These are phyloP conservation scores for Euphorbia peplus DNA, from an alignment of 345 rosid species.

Conservation along the genomic window DNA sequence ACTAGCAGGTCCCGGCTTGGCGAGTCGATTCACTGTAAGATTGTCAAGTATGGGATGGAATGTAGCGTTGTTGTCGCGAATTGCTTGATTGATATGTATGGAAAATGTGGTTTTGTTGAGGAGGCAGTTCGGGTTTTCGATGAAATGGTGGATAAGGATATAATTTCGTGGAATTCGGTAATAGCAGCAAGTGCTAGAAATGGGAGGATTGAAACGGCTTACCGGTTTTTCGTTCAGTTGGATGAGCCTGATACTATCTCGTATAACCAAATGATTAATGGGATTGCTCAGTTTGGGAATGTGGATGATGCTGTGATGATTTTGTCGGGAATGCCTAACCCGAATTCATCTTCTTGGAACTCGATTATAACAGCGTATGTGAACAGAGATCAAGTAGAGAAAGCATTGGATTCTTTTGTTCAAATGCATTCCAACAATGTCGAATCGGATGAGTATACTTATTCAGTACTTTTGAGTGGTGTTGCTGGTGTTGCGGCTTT, in stretches of 20 bases:
- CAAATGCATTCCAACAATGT: constrained; percentile 51
- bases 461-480: constrained; percentile 60
- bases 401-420: constrained; percentile 51
- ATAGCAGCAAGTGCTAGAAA: constrained; percentile 73
- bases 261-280: constrained; percentile 65
- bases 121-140: constrained; percentile 52
- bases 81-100: constrained; percentile 85
- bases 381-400: constrained; percentile 40
- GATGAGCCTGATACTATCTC: constrained; percentile 67
- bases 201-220: constrained; percentile 46
- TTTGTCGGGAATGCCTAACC: constrained; percentile 46
- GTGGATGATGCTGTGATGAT: constrained; percentile 44
- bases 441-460: constrained; percentile 52
- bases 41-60: constrained; percentile 51
- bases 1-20: constrained; percentile 36
- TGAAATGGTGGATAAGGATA: constrained; percentile 49
- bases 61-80: constrained; percentile 47
- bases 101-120: constrained; percentile 57
- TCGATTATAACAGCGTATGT: constrained; percentile 68
- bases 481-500: constrained; percentile 54
- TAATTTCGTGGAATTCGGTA: constrained; percentile 75
- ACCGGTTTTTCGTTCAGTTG: constrained; percentile 47
- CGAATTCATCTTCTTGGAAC: constrained; percentile 81
- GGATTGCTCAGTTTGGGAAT: constrained; percentile 56
- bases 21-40: constrained; percentile 52